These are phyloP conservation scores for Pseudofabraea citricarpa DNA, from an alignment of 2,329 filamentous ascomycete genomes.

Conservation along the genomic window DNA sequence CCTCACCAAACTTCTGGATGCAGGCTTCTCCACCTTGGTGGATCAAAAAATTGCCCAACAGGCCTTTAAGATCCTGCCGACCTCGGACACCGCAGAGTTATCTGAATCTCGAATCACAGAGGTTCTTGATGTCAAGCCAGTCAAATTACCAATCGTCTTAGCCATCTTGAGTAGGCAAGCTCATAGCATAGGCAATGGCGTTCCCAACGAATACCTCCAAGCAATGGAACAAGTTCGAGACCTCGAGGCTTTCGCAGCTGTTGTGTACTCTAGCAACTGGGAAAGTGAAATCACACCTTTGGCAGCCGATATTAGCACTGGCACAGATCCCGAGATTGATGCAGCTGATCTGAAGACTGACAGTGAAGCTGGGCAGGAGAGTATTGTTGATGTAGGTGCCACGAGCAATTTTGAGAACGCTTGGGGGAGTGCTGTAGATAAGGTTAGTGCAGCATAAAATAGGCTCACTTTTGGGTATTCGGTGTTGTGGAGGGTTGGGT, in stretches of 20 bases:
- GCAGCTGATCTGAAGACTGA: slow-evolving; percentile 7
- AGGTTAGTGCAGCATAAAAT: not conserved
- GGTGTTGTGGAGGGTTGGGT: too few species aligned
- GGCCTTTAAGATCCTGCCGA: slow-evolving; percentile 62
- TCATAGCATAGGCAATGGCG: slow-evolving; percentile 78
- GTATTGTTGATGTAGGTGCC: slow-evolving; percentile 48
- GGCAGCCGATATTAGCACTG: slow-evolving; percentile 12
- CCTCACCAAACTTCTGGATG: slow-evolving; percentile 78
- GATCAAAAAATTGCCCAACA: slow-evolving; percentile 76
- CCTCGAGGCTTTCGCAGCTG: slow-evolving; percentile 77
- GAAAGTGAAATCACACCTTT: slow-evolving; percentile 52
- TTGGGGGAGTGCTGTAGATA: slow-evolving; percentile 54
- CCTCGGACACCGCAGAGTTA: slow-evolving; percentile 21
- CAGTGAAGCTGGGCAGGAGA: slow-evolving; percentile 36
- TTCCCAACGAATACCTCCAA: slow-evolving; percentile 65
- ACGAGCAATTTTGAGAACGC: slow-evolving; percentile 57
- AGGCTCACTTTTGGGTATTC: too few species aligned
- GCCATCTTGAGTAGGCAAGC: slow-evolving; percentile 89
- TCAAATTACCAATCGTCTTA: slow-evolving; percentile 83
- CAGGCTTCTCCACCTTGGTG: slow-evolving; percentile 78
- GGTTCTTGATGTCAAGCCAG: slow-evolving; percentile 43
- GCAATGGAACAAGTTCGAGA: slow-evolving; percentile 74
- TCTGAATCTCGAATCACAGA: slow-evolving; percentile 39
- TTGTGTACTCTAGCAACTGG: slow-evolving; percentile 85
- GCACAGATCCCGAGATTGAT: slow-evolving; percentile 12